A percentile compares a stretch with the other conserved stretches of the same genome.
phyloP scores from a whole-genome alignment of 2,329 filamentous ascomycete genomes.

The Daldinia sp. region DNA sequence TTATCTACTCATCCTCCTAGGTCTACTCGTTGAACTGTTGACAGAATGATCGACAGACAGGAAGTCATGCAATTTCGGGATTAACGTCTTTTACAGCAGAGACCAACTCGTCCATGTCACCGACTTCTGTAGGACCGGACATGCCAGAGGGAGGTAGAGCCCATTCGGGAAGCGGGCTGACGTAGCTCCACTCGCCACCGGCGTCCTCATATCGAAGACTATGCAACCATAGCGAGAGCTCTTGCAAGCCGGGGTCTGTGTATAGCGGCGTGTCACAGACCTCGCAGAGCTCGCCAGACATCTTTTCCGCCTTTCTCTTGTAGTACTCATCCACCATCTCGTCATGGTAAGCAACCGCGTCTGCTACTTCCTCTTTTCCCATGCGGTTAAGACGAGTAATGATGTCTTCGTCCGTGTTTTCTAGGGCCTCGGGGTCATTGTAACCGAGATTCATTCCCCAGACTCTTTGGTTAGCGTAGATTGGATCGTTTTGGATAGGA shows the following conservation, averaged over 20 bases:
- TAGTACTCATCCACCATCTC: constrained; percentile 93
- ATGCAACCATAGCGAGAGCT: constrained; percentile 93
- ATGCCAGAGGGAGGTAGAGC: constrained; percentile 81
- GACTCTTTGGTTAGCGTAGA: constrained; percentile 94
- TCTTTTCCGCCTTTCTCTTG: constrained; percentile 90
- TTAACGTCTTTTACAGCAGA: constrained; percentile 64
- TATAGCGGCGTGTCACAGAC: constrained; percentile 90
- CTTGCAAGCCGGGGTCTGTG: constrained; percentile 89
- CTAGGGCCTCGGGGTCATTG: constrained; percentile 72
- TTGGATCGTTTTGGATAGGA: constrained; percentile 96
- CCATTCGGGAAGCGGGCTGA: constrained; percentile 87
- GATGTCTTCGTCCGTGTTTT: constrained; percentile 87
- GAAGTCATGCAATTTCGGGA: constrained; percentile 54
- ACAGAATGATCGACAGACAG: neutral
- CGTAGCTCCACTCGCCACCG: constrained; percentile 86
- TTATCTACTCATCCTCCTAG: neutral
- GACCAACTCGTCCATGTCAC: constrained; percentile 69
- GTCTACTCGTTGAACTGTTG: neutral
- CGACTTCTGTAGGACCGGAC: constrained; percentile 77
- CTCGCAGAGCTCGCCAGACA: constrained; percentile 86
- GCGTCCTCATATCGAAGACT: constrained; percentile 89
- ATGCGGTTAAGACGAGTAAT: constrained; percentile 87
- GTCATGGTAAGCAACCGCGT: constrained; percentile 92
- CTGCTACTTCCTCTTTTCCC: constrained; percentile 93
- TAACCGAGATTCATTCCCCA: constrained; percentile 85